Base-by-base conservation (phyloP, 1,139 yeast genomes). In the Yamadazyma kanchanaburiensis region DNA sequence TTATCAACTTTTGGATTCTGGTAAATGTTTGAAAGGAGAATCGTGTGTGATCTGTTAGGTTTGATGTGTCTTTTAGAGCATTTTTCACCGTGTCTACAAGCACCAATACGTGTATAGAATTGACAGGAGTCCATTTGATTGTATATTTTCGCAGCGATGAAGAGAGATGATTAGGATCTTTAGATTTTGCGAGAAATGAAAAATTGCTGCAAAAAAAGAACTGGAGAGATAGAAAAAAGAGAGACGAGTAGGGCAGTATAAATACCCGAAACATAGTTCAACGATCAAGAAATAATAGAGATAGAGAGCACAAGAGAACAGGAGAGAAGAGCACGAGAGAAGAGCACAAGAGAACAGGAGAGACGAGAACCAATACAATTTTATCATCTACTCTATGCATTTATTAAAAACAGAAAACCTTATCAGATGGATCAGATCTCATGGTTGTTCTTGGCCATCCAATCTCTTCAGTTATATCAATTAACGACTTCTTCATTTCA, bases 21-120 rank as follows among this genome's bases (percentile, higher is more conserved):
- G 48, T 80, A 85, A 35, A 89, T 53, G 45, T 84, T 84, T 25
- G 82, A 70, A 37, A 86, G 64, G 25, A 84, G 62, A 3, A 88
- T 67, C 1, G 91, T 81, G 37, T 68, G 69, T 1, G 95, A 82
- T 25, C 64, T 57, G n/a, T 66, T 57, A 1, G 96, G 96, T 42
- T 74, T 72, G 23, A 74, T 65, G 51, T 89, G 97, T 34, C 70
- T 71, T 45, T 94, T 67, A 9, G 91, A 80, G 51, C 97, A 89
- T 46, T 80, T 82, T 38, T 82, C 91, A 2, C 96, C 96, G 53
- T 89, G 96, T 36, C 96, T 70, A 51, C 97, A 89, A 0, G 96
- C 94, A 2, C 97, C 97, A 24, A 88, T 85, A 52, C 82, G 85
- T 40, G 73, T 69, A 56, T 81, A 89, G 54, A 89, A 89, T 5